Conservation (phyloP, 2,329 filamentous ascomycete genomes). For the Epichloe uncinata region DNA sequence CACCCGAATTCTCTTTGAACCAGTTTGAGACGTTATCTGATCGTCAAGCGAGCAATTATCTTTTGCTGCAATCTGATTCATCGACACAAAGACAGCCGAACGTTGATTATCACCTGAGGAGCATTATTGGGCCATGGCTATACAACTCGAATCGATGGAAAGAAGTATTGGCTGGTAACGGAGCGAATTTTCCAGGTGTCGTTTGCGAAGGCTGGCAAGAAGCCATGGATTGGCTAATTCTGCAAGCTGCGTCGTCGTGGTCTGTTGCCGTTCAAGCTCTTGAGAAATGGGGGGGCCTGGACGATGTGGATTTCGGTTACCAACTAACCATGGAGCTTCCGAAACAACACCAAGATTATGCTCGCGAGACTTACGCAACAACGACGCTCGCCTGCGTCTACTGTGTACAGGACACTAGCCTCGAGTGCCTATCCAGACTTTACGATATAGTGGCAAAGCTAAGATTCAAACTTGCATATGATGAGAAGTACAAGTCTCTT, state of each 20-base stretch:
- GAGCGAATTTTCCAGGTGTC: conserved; percentile 13
- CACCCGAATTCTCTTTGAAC: conserved; percentile 38
- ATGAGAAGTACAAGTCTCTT: conserved; percentile 39
- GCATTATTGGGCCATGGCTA: conserved; percentile 61
- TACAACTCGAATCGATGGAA: conserved; percentile 49
- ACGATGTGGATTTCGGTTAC: conserved; percentile 54
- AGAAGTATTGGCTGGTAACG: conserved; percentile 3
- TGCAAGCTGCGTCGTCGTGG: conserved; percentile 47
- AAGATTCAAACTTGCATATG: conserved; percentile 40
- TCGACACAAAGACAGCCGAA: conserved; percentile 24
- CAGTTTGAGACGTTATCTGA: conserved; percentile 52
- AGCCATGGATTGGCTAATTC: conserved; percentile 53
- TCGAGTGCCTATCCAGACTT: conserved; percentile 44
- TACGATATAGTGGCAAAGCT: conserved; percentile 49
- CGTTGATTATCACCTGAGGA: conserved; percentile 51
- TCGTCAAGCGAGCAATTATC: conserved; percentile 41
- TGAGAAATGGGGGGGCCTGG: conserved; percentile 62
- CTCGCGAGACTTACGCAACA: conserved; percentile 53
- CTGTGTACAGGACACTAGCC: conserved; percentile 44
- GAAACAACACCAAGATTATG: conserved; percentile 43
- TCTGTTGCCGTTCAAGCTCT: conserved; percentile 47
- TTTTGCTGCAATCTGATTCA: conserved; percentile 44
- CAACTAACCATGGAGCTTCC: conserved; percentile 43
- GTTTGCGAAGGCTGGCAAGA: conserved; percentile 53
- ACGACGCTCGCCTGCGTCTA: conserved; percentile 57